These are phyloP conservation scores for Byssoonygena ceratinophila DNA, from an alignment of 2,329 filamentous ascomycete genomes.

Conservation along the genomic window DNA sequence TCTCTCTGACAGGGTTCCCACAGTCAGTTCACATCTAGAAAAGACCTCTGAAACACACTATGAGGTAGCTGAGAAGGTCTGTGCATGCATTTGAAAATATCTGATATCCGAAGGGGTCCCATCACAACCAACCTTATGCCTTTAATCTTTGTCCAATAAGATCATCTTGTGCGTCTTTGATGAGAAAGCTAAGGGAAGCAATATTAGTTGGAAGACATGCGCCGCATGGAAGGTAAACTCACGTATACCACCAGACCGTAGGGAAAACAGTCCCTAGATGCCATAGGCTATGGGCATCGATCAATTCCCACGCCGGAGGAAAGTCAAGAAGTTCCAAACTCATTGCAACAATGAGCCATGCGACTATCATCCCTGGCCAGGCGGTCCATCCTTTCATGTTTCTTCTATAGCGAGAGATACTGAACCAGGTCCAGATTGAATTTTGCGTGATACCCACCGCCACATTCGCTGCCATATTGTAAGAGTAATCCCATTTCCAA, in stretches of 20 bases:
- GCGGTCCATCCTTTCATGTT: constrained; percentile 67
- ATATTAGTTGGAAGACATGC: background rate
- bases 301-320: constrained; percentile 64
- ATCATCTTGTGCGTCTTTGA: constrained; percentile 77
- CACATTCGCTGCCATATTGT: constrained; percentile 96
- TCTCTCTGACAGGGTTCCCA: too few species aligned
- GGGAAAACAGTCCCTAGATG: constrained; percentile 86
- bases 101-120: too few species aligned
- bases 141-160: constrained; percentile 64
- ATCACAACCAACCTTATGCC: constrained; percentile 33
- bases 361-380: constrained; percentile 83
- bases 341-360: constrained; percentile 88
- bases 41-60: too few species aligned
- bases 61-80: too few species aligned
- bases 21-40: too few species aligned
- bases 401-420: constrained; percentile 59
- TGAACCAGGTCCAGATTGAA: constrained; percentile 75
- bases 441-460: constrained; percentile 70
- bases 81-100: too few species aligned
- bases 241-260: constrained; percentile 90
- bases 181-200: constrained; percentile 56
- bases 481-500: constrained; percentile 87
- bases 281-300: constrained; percentile 95
- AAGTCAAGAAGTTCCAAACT: constrained; percentile 93
- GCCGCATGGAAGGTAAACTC: constrained; percentile 35